phyloP scores from a whole-genome alignment of 2,329 filamentous ascomycete genomes.

The Neonectria coccinea region DNA sequence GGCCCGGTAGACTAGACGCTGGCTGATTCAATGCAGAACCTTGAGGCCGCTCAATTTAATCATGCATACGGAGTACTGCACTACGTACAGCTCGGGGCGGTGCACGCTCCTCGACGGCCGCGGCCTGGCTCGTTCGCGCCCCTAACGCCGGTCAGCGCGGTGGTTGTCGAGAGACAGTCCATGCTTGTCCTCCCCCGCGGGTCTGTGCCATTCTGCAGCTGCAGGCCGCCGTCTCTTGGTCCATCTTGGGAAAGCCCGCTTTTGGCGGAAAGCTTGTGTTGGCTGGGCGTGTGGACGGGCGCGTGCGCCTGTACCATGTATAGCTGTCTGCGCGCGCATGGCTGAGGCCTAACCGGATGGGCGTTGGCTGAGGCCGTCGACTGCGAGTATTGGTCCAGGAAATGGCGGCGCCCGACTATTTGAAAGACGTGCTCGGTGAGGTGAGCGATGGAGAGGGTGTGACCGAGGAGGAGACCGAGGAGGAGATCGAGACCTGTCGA shows the following conservation, averaged over 20 bases:
- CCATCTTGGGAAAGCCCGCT: conserved; percentile 10
- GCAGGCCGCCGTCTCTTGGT: conserved; percentile 18
- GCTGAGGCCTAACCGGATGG: not conserved
- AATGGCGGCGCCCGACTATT: not conserved
- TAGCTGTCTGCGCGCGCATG: conserved; percentile 5
- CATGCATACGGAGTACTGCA: conserved; percentile 1
- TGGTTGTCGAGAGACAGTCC: conserved; percentile 25
- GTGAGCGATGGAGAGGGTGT: not conserved
- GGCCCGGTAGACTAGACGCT: too few species aligned
- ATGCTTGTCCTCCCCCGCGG: conserved; percentile 18
- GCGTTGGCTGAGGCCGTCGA: not conserved
- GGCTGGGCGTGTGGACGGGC: conserved; percentile 6
- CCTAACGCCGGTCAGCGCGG: conserved; percentile 24
- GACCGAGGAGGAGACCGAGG: not conserved
- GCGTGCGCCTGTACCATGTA: not conserved
- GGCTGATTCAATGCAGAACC: not conserved
- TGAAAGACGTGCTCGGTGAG: not conserved
- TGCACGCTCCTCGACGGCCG: conserved; percentile 5
- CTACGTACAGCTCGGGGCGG: not conserved
- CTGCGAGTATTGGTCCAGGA: not conserved
- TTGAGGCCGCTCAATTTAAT: conserved; percentile 8
- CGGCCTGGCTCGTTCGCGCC: conserved; percentile 21
- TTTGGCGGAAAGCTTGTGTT: conserved; percentile 14
- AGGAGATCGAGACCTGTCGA: not conserved
- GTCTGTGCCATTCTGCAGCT: conserved; percentile 34